Conservation (phyloP, 2,329 filamentous ascomycete genomes). For the Corynespora cassiicola region DNA sequence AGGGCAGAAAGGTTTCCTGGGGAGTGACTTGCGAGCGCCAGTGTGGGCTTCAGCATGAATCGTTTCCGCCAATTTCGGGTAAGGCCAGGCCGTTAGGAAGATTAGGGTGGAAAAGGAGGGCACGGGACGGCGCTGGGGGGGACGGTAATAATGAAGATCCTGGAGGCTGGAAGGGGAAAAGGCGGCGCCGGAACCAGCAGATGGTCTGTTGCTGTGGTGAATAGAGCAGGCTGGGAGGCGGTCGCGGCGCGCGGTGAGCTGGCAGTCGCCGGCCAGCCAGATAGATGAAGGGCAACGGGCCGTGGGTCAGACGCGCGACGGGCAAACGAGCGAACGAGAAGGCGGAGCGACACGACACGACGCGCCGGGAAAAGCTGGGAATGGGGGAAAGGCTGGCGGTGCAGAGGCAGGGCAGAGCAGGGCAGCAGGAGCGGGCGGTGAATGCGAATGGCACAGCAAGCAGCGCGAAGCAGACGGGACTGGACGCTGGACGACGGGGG, state of each 20-base stretch:
- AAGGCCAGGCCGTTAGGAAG: conserved; percentile 39
- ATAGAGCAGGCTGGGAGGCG: conserved; percentile 25
- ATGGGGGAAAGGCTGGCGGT: conserved; percentile 9
- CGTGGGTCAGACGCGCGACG: conserved; percentile 14
- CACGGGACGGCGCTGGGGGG: conserved; percentile 32
- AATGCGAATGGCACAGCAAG: conserved; percentile 1
- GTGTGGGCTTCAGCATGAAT: conserved; percentile 44
- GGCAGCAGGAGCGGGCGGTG: conserved; percentile 8
- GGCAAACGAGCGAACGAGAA: conserved; percentile 20
- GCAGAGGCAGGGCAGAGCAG: conserved; percentile 5
- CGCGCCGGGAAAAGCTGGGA: conserved; percentile 3
- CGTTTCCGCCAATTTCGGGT: conserved; percentile 38
- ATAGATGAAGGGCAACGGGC: conserved; percentile 19
- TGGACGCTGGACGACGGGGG: not conserved
- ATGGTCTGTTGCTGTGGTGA: conserved; percentile 47
- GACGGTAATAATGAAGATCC: conserved; percentile 45
- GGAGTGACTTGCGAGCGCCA: conserved; percentile 31
- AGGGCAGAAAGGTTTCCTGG: conserved; percentile 36
- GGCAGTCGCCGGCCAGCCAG: conserved; percentile 30
- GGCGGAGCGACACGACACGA: no score
- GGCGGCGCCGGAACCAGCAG: conserved; percentile 35
- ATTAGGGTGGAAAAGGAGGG: conserved; percentile 45
- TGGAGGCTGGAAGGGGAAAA: conserved; percentile 35
- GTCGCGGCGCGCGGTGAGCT: conserved; percentile 45
- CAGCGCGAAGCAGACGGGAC: conserved; percentile 16